Base-by-base conservation (phyloP, 345 rosid genomes). In the Eucalyptus regnans region DNA sequence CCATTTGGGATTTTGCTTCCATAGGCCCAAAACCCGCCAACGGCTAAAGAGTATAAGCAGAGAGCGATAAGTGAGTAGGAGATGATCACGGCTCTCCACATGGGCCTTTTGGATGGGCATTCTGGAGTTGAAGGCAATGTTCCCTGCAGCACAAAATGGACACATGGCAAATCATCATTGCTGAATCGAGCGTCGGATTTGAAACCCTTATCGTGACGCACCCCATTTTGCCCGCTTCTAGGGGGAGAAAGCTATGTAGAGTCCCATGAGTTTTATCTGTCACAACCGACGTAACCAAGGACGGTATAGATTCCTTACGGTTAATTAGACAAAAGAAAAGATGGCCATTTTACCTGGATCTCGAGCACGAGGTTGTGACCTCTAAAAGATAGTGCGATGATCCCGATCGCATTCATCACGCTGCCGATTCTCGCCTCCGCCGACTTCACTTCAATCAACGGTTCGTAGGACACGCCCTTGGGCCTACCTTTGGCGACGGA, bases 361-460 rank as follows among this genome's bases (percentile, higher is more conserved):
- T 95, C 97, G 29, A 95, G 94, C n/a, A 95, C 87, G 4, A 95
- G 93, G 88, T 95, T 94, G 89, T 94, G 96, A 6, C 97, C 97
- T 81, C 94, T 91, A 54, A 94, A 95, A 0, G 93, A 88, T 27
- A 95, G 92, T 71, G 92, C 90, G 50, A 94, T 43, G 8, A 92
- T 90, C 54, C 94, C 95, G n/a, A 94, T 37, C 13, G 95, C 95
- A 89, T 91, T 92, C 87, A 92, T 18, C 23, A 89, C 31, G 50
- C 81, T 60, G 31, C 91, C 87, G 18, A 90, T 87, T 29, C 88
- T 86, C 6, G 62, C 87, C 90, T 91, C 56, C 14, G 80, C 88
- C 15, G 94, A 90, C 87, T 87, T 80, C 20, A 43, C 76, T 11
- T 7, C 71, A 10, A 54, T 3, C 9, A 79, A 41, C 16, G 91